These are phyloP conservation scores for Boletellus ananiceps DNA, from an alignment of 768 basidiomycete species.

Conservation along the genomic window DNA sequence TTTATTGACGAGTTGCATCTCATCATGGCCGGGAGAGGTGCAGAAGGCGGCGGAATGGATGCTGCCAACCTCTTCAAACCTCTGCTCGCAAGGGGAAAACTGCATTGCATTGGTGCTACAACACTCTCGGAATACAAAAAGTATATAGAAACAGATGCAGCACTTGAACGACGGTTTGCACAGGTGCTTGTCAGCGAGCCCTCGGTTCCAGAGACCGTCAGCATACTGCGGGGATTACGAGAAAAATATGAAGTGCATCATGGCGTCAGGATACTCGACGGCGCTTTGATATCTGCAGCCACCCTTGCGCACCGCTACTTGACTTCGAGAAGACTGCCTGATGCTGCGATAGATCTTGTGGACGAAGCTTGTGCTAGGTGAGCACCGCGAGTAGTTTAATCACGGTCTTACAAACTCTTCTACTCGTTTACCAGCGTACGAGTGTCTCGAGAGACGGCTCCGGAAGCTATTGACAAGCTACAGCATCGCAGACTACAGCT, in stretches of 20 bases:
- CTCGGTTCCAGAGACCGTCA: conserved; percentile 82
- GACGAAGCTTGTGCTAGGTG: conserved; percentile 90
- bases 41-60: conserved; percentile 88
- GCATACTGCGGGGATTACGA: conserved; percentile 88
- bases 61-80: conserved; percentile 93
- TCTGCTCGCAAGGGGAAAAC: conserved; percentile 79
- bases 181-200: conserved; percentile 95
- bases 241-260: conserved; percentile 94
- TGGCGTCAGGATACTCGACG: conserved; percentile 85
- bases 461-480: conserved; percentile 88
- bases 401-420: neutral
- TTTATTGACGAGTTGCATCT: conserved; percentile 96
- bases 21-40: conserved; percentile 85
- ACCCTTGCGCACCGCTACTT: conserved; percentile 92
- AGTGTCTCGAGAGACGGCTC: conserved; percentile 90
- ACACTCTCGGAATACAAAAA: conserved; percentile 90
- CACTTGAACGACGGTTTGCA: conserved; percentile 87
- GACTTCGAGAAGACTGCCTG: conserved; percentile 73
- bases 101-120: conserved; percentile 81
- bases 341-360: conserved; percentile 86
- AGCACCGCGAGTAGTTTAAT: conserved; percentile 16
- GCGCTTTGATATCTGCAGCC: conserved; percentile 84
- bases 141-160: conserved; percentile 90
- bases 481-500: conserved; percentile 86
- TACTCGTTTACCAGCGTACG: conserved; percentile 52